phyloP scores from a whole-genome alignment of 441 rosid species.

The Adansonia madagascariensis region DNA sequence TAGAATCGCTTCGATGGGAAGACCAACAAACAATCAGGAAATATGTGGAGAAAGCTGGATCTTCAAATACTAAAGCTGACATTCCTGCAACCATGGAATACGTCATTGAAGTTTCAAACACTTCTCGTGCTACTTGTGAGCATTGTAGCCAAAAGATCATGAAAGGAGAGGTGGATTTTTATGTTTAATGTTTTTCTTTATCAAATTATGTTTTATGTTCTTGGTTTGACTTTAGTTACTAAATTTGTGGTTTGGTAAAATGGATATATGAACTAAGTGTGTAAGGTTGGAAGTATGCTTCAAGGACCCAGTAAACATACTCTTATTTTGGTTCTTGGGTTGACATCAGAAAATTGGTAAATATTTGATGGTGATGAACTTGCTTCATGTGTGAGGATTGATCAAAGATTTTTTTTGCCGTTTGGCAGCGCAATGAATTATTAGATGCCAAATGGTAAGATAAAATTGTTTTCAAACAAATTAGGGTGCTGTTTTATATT shows the following conservation, averaged over 20 bases:
- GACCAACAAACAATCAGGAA: slow-evolving; percentile 84
- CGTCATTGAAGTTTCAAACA: slow-evolving; percentile 74
- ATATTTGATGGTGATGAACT: not conserved
- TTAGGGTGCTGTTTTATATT: not conserved
- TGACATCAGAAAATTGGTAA: not conserved
- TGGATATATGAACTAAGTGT: not conserved
- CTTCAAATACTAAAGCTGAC: slow-evolving; percentile 30
- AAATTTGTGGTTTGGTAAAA: not conserved
- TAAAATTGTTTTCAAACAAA: slow-evolving; percentile 9
- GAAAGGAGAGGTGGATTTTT: slow-evolving; percentile 77
- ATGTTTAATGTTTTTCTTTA: slow-evolving; percentile 8
- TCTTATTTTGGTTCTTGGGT: slow-evolving; percentile 12
- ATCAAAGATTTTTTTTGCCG: not conserved
- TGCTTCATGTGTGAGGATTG: slow-evolving; percentile 13
- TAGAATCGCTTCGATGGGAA: slow-evolving; percentile 94
- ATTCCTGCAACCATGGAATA: slow-evolving; percentile 38
- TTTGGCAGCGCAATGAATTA: not conserved
- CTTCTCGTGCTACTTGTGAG: slow-evolving; percentile 87
- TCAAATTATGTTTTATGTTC: not conserved
- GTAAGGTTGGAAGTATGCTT: not conserved
- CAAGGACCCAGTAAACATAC: not conserved
- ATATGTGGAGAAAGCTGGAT: slow-evolving; percentile 58
- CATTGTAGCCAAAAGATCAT: slow-evolving; percentile 70
- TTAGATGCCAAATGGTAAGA: not conserved
- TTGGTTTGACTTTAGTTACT: slow-evolving; percentile 7